Evolutionary conservation across 2,329 filamentous ascomycete species (phyloP).

Genomic region (Ascochyta pisi): DNA sequence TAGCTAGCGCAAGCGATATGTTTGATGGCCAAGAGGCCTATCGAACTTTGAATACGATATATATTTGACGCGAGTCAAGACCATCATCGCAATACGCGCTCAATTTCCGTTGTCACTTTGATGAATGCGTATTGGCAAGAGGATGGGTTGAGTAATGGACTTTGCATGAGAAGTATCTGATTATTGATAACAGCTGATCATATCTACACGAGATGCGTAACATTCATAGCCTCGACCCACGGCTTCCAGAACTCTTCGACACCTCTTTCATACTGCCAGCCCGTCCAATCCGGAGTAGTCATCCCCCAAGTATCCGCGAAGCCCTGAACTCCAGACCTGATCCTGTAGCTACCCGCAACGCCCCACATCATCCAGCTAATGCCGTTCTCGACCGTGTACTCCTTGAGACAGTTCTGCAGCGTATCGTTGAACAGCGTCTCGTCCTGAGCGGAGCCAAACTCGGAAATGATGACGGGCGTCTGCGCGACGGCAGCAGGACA

Average conservation of each 20-base stretch:
- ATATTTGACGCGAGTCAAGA: neutral
- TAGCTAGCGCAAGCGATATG: slow-evolving; percentile 1
- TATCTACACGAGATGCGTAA: slow-evolving; percentile 23
- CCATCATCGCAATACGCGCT: neutral
- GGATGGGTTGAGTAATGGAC: neutral
- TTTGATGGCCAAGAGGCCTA: slow-evolving; percentile 13
- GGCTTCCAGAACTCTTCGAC: slow-evolving; percentile 60
- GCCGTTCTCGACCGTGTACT: slow-evolving; percentile 54
- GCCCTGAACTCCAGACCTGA: slow-evolving; percentile 55
- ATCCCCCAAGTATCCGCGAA: slow-evolving; percentile 59
- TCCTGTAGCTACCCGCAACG: slow-evolving; percentile 57
- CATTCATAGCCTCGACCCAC: slow-evolving; percentile 55
- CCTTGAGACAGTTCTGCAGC: slow-evolving; percentile 56
- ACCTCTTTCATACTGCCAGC: slow-evolving; percentile 55
- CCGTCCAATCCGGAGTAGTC: slow-evolving; percentile 56
- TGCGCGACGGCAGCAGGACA: slow-evolving; percentile 44
- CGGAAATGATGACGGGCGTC: slow-evolving; percentile 48
- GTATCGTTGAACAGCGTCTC: slow-evolving; percentile 52
- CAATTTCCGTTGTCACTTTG: neutral
- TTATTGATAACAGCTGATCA: too few relatives aligned
- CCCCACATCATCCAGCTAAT: slow-evolving; percentile 61
- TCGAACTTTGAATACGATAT: slow-evolving; percentile 14
- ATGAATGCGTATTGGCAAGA: neutral
- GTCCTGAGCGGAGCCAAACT: slow-evolving; percentile 50
- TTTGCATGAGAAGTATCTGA: too few relatives aligned